phyloP scores from a whole-genome alignment of 345 rosid species.

The Fremontodendron californicum region DNA sequence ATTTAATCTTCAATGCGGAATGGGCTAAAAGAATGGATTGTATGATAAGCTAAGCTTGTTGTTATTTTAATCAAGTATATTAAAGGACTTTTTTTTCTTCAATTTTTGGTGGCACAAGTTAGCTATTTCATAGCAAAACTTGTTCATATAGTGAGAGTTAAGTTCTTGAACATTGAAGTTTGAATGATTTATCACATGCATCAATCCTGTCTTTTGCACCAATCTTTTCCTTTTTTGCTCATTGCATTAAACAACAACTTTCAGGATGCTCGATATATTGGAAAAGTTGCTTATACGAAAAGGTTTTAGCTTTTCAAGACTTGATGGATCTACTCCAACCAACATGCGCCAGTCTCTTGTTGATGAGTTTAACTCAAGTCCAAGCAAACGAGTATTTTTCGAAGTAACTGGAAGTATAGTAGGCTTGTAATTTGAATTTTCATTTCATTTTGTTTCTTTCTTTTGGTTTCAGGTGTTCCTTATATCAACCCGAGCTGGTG shows the following conservation, averaged over 20 bases:
- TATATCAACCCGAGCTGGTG: constrained; percentile 99
- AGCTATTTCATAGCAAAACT: neutral
- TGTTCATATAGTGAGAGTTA: neutral
- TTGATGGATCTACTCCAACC: constrained; percentile 91
- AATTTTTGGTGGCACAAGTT: neutral
- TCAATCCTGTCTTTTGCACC: neutral
- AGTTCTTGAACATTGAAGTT: neutral
- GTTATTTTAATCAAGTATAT: neutral
- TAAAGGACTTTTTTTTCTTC: neutral
- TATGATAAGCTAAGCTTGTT: neutral
- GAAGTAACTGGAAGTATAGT: neutral
- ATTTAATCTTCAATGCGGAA: neutral
- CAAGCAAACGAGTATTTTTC: constrained; percentile 72
- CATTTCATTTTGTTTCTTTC: neutral
- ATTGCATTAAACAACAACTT: constrained; percentile 21
- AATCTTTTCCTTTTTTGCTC: neutral
- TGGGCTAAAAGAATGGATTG: neutral
- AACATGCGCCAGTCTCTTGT: constrained; percentile 78
- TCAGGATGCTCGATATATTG: constrained; percentile 90
- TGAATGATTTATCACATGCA: neutral
- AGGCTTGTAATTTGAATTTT: neutral
- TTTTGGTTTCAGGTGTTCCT: constrained; percentile 62
- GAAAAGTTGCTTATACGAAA: constrained; percentile 82
- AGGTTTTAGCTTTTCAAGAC: constrained; percentile 86
- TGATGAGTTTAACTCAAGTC: constrained; percentile 86